Evolutionary conservation across 495 filamentous ascomycete genomes (phyloP).

Genomic region (Aspergillus baeticus): DNA sequence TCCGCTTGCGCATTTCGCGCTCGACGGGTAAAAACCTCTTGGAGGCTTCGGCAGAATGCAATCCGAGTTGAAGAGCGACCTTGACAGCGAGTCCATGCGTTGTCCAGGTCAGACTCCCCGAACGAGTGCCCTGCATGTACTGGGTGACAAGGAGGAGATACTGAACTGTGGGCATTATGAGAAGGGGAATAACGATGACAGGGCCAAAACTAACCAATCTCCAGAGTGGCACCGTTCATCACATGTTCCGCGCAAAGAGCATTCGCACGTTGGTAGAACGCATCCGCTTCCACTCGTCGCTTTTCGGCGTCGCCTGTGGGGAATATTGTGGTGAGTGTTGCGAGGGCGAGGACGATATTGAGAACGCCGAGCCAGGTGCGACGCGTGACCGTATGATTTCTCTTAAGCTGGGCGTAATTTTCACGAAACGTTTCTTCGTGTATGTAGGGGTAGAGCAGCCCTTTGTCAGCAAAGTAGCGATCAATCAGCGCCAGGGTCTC

Average conservation of each 20-base stretch:
- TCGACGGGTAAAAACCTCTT: slow-evolving; percentile 32
- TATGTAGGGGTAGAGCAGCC: slow-evolving; percentile 40
- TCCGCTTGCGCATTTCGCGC: slow-evolving; percentile 40
- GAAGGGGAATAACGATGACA: no score
- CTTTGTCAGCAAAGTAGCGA: slow-evolving; percentile 40
- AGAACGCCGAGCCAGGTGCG: slow-evolving; percentile 64
- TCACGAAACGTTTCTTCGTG: slow-evolving; percentile 34
- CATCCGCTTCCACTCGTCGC: slow-evolving; percentile 28
- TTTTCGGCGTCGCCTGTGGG: slow-evolving; percentile 26
- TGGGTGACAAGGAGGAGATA: slow-evolving; percentile 40
- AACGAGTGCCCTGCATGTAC: slow-evolving; percentile 45
- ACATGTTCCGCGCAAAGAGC: slow-evolving; percentile 32
- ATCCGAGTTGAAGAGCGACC: slow-evolving; percentile 39
- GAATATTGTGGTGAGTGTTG: slow-evolving; percentile 50
- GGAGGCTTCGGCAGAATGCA: slow-evolving; percentile 38
- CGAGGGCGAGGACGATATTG: slow-evolving; percentile 75
- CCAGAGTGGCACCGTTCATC: slow-evolving; percentile 32
- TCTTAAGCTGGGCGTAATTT: slow-evolving; percentile 33
- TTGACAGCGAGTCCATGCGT: slow-evolving; percentile 41
- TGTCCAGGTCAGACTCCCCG: slow-evolving; percentile 44
- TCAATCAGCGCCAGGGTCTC: slow-evolving; percentile 26
- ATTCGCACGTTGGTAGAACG: slow-evolving; percentile 38
- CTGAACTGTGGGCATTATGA: slow-evolving; percentile 32
- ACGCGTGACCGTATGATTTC: slow-evolving; percentile 31
- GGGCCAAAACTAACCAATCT: slow-evolving; percentile 34